These are phyloP conservation scores for Suhomyces bolitotheri DNA, from an alignment of 1,139 yeast genomes.

Conservation along the genomic window DNA sequence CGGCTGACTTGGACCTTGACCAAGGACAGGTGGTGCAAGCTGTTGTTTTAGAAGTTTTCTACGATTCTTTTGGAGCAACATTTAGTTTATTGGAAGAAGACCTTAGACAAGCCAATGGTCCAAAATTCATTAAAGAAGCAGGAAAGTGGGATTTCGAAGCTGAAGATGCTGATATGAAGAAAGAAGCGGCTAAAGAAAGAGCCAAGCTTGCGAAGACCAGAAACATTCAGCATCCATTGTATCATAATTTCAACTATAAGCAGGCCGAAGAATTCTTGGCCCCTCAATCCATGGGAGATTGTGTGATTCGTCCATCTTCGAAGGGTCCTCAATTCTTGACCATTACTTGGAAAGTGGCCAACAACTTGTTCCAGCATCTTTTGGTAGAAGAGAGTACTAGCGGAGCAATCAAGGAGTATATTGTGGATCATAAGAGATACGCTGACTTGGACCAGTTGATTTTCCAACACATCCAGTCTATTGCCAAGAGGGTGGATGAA, in stretches of 20 bases:
- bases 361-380: slow-evolving; percentile 86
- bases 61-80: slow-evolving; percentile 70
- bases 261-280: slow-evolving; percentile 96
- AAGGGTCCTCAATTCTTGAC: slow-evolving; percentile 86
- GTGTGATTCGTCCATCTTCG: slow-evolving; percentile 93
- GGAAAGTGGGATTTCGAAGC: slow-evolving; percentile 82
- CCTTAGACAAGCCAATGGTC: slow-evolving; percentile 56
- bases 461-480: slow-evolving; percentile 82
- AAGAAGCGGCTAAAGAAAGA: slow-evolving; percentile 59
- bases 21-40: slow-evolving; percentile 88
- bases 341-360: slow-evolving; percentile 95
- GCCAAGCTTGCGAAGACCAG: slow-evolving; percentile 58
- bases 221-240: slow-evolving; percentile 88
- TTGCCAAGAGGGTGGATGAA: slow-evolving; percentile 81
- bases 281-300: slow-evolving; percentile 84
- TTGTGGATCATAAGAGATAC: slow-evolving; percentile 70
- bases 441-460: slow-evolving; percentile 92
- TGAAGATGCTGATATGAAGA: slow-evolving; percentile 65
- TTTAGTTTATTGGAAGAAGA: slow-evolving; percentile 71
- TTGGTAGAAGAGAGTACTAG: slow-evolving; percentile 71
- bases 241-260: slow-evolving; percentile 74
- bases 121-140: slow-evolving; percentile 55
- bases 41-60: slow-evolving; percentile 67
- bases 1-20: slow-evolving; percentile 48
- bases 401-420: slow-evolving; percentile 60